phyloP scores from a whole-genome alignment of 805 yeast genomes.

The Alloascoidea hylecoeti region DNA sequence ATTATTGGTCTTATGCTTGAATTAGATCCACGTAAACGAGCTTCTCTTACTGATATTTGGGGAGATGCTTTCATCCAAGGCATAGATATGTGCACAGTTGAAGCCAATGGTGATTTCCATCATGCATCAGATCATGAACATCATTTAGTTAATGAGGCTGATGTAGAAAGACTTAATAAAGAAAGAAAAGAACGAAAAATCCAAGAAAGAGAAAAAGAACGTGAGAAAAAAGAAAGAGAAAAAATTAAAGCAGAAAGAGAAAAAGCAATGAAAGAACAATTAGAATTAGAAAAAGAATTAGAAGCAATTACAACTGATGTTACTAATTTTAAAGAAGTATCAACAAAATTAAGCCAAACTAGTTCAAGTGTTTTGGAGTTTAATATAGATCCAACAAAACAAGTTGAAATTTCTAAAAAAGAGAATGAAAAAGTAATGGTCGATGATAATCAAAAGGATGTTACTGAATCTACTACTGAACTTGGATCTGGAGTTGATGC shows the following conservation, averaged over 20 bases:
- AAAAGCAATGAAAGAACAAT: not conserved
- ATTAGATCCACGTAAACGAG: slow-evolving; percentile 43
- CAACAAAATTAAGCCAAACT: too few relatives aligned
- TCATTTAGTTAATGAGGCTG: slow-evolving; percentile 16
- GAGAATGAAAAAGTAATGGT: too few relatives aligned
- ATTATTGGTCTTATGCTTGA: slow-evolving; percentile 54
- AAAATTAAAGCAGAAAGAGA: not conserved
- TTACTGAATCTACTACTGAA: too few relatives aligned
- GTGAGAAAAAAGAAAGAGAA: not conserved
- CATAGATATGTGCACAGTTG: slow-evolving; percentile 38
- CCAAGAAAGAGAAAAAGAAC: not conserved
- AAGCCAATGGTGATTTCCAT: slow-evolving; percentile 11
- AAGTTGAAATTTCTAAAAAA: too few relatives aligned
- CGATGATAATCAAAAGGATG: too few relatives aligned
- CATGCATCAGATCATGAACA: slow-evolving; percentile 16
- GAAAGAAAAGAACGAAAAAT: slow-evolving; percentile 22
- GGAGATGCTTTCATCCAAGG: slow-evolving; percentile 41
- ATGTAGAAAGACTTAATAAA: slow-evolving; percentile 19
- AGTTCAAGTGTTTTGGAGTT: too few relatives aligned
- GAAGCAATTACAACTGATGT: too few relatives aligned
- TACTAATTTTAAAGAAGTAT: too few relatives aligned
- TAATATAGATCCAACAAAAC: too few relatives aligned
- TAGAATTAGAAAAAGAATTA: not conserved
- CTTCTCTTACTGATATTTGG: slow-evolving; percentile 41
- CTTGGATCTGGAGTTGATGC: too few relatives aligned